Base-by-base conservation (phyloP, 306 rosid species). In the Vigna unguiculata region DNA sequence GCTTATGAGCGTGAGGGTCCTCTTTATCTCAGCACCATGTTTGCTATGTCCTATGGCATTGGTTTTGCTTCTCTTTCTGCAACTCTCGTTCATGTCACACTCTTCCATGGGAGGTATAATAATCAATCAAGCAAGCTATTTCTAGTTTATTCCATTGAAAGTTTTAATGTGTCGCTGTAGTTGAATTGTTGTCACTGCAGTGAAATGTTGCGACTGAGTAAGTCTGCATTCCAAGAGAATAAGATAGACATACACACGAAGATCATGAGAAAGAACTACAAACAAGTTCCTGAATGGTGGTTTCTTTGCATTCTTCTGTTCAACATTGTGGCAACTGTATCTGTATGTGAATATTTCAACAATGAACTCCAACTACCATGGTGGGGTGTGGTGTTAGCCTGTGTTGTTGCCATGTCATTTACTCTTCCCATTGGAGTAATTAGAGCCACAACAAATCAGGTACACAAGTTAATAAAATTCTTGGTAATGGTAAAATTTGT, bases 91-190 rank as follows among this genome's bases (percentile, higher is more conserved):
- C 97, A 93, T 53, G 97, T 93, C 3, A 59, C 72, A 34, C 88
- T 93, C 75, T 93, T 93, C 81, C 87, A 93, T 69, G 97, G 96
- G 2, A 90, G 90, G 96, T 93, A n/a, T n/a, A n/a, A n/a, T n/a
- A n/a, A n/a, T n/a, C n/a, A 83, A 41, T 41, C 3, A 40, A 10
- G 12, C 45, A 2, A 9, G 8, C 9, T 40, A 40, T 41, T 2
- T 16, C 9, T 2, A 10, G 6, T 25, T 74, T n/a, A n/a, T n/a
- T 57, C 36, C 1, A 21, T 4, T 81, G 48, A n/a, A 62, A 51
- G 6, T 17, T n/a, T 75, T 7, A 19, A 28, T 3, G 3, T 24
- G 40, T 11, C 41, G 10, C 5, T 32, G 36, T 51, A 1, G 43
- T 45, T 69, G 72, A 60, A 8, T 49, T 9, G 6, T 32, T 41